phyloP scores from a whole-genome alignment of 495 filamentous ascomycete genomes.

The Penicillium subrubescens region DNA sequence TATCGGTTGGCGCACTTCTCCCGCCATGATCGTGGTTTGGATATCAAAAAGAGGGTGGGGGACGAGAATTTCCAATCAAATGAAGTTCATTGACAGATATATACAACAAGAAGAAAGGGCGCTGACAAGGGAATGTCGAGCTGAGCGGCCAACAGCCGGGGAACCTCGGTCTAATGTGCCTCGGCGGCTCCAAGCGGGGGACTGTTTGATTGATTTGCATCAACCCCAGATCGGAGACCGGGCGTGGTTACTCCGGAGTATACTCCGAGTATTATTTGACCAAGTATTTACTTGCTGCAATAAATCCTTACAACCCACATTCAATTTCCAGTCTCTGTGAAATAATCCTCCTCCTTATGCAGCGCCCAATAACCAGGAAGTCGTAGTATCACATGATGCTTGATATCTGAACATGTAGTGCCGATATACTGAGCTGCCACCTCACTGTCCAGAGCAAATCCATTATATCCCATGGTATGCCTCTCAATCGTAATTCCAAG shows the following conservation, averaged over 20 bases:
- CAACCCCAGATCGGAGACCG: neutral
- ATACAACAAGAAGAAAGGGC: neutral
- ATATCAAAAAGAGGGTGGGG: conserved; percentile 4
- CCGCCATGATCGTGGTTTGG: conserved; percentile 68
- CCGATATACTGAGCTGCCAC: too few species aligned
- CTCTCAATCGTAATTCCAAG: neutral
- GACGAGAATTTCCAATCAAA: conserved; percentile 8
- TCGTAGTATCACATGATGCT: neutral
- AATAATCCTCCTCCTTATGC: too few species aligned
- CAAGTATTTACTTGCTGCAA: neutral
- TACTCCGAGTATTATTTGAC: neutral
- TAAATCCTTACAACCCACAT: too few species aligned
- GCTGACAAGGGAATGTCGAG: conserved; percentile 1
- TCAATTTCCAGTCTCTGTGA: too few species aligned
- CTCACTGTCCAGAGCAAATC: neutral
- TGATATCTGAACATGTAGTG: neutral
- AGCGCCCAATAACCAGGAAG: neutral
- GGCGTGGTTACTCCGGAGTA: neutral
- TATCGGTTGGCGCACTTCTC: conserved; percentile 84
- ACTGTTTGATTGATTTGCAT: conserved; percentile 2
- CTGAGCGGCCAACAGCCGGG: conserved; percentile 14
- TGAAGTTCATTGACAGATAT: conserved; percentile 4
- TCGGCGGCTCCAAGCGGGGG: conserved; percentile 13
- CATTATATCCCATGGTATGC: neutral
- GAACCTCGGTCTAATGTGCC: conserved; percentile 34